Conservation (phyloP, 139 green algal genomes). For the Zygnema cylindricum region DNA sequence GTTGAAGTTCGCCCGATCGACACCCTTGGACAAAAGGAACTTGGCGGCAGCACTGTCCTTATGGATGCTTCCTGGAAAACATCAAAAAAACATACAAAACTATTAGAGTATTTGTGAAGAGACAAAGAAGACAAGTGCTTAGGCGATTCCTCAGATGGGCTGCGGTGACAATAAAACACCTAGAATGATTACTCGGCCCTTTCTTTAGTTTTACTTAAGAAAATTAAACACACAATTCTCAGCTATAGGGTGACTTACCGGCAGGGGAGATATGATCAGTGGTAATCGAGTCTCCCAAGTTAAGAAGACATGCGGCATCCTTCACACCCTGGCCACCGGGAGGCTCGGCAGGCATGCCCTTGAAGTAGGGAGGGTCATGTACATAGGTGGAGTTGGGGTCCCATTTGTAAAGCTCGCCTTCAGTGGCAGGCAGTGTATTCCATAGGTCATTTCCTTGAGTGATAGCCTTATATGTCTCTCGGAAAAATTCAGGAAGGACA, state of each 20-base stretch:
- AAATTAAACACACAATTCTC: too few relatives aligned
- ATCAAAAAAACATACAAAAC: slow-evolving; percentile 12
- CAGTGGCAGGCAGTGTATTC: slow-evolving; percentile 49
- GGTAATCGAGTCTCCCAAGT: slow-evolving; percentile 62
- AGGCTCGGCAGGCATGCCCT: slow-evolving; percentile 52
- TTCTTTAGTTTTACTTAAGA: too few relatives aligned
- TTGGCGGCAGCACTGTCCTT: slow-evolving; percentile 61
- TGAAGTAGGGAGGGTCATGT: slow-evolving; percentile 65
- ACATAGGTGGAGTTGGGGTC: slow-evolving; percentile 61
- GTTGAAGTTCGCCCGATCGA: slow-evolving; percentile 63
- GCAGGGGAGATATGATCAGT: slow-evolving; percentile 65
- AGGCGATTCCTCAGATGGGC: too few relatives aligned
- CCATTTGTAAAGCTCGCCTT: slow-evolving; percentile 57
- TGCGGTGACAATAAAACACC: too few relatives aligned
- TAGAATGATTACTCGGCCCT: too few relatives aligned
- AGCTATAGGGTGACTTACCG: too few relatives aligned
- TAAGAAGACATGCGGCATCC: slow-evolving; percentile 55
- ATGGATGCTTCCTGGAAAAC: slow-evolving; percentile 49
- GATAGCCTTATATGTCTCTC: slow-evolving; percentile 58
- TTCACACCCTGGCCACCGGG: slow-evolving; percentile 46
- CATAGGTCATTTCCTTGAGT: slow-evolving; percentile 59
- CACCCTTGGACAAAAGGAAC: slow-evolving; percentile 48
- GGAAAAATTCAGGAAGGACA: slow-evolving; percentile 61
- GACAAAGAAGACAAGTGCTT: too few relatives aligned
- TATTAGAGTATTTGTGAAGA: neutral